phyloP scores from a whole-genome alignment of 2,329 filamentous ascomycete genomes.

The Diaporthe australafricana region DNA sequence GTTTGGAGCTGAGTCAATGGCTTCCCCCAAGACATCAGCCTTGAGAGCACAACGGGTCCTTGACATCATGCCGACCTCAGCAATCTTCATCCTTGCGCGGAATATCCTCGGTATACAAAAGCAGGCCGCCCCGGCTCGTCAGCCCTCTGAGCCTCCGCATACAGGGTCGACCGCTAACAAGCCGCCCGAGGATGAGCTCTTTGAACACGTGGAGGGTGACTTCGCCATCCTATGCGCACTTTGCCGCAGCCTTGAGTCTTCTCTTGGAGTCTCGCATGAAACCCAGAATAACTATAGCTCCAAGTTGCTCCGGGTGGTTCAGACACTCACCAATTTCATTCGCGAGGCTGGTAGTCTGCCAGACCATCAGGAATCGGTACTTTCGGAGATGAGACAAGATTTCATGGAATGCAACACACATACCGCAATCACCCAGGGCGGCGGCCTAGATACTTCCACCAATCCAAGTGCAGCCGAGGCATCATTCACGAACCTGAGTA shows the following conservation, averaged over 20 bases:
- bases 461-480: background rate
- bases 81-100: constrained; percentile 7
- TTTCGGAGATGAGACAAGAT: background rate
- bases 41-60: background rate
- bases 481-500: background rate
- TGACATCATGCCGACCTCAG: background rate
- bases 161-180: background rate
- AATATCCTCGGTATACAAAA: background rate
- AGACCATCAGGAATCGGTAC: background rate
- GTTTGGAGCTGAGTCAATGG: background rate
- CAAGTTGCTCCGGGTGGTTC: constrained; percentile 2
- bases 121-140: background rate
- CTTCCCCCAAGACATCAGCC: background rate
- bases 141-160: background rate
- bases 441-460: background rate
- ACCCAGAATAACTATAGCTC: background rate
- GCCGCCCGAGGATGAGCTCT: background rate
- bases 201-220: background rate
- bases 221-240: background rate
- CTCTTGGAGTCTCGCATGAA: background rate
- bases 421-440: background rate
- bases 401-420: background rate
- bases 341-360: background rate
- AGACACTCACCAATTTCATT: background rate
- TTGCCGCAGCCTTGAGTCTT: background rate